Evolutionary conservation across 140 eudicot genomes (phyloP), one percentile per base, ranked within the genome.

Genomic region (Cichorium intybus): DNA sequence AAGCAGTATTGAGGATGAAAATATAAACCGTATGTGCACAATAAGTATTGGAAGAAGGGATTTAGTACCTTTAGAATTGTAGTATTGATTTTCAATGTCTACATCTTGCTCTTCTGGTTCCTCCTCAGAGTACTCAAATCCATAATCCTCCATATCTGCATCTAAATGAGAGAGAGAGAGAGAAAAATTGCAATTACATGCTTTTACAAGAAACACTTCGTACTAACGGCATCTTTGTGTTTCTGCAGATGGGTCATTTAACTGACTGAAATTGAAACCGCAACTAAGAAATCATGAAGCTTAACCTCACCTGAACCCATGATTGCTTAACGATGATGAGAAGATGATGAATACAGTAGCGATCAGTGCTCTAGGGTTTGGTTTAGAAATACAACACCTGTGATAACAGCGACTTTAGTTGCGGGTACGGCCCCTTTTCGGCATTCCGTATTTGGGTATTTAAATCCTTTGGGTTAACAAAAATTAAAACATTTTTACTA

Each of bases 61-160:
- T 17, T 41, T 9, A 24, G 51, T 46, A 88, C 99, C 99, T 81
- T 93, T 93, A 20, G 99, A 88, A 75, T 93, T 93, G 77, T 93
- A 93, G 69, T 88, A 93, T 41, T 93, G 99, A 68, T 93, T 93
- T 73, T 93, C 99, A 60, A 93, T 93, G 76, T 88, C 97, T 37
- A 88, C 99, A 62, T 93, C 97, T 65, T 93, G 99, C 77, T 93
- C 99, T 77, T 93, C 99, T 0, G 85, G 94, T 76, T 93, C 99
- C 61, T 93, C 99, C 64, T 93, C 99, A 0, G 99, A 93, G 81
- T 93, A 93, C 73, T 85, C 97, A 39, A 93, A 93, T 54, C 99
- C 99, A 54, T 93, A 93, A 66, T 93, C 99, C 66, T 92, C 99
- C 99, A 93, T 93, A 66, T 93, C 99, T 54, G 93, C 97, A 84